Conservation (phyloP, 495 filamentous ascomycete species). For the Opeltia flavorubescens region DNA sequence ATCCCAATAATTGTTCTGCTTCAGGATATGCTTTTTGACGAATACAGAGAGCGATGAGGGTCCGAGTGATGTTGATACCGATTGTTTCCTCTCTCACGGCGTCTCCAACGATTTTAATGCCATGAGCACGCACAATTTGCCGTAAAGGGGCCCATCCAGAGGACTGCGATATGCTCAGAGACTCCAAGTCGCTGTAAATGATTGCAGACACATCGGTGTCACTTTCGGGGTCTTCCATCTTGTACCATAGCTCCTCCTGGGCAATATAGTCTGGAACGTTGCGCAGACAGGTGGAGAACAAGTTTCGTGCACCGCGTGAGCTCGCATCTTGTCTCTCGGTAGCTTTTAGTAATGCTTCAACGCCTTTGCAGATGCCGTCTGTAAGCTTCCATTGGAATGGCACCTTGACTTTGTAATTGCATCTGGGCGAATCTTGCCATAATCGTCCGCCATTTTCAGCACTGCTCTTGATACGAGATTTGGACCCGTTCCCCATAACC, state of each 20-base stretch:
- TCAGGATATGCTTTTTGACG: constrained; percentile 9
- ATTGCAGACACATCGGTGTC: constrained; percentile 22
- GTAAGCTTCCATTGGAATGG: constrained; percentile 13
- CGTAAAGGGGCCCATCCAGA: constrained; percentile 52
- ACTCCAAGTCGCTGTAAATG: constrained; percentile 56
- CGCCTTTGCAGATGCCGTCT: constrained; percentile 31
- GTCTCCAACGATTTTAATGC: constrained; percentile 40
- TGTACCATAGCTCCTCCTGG: constrained; percentile 38
- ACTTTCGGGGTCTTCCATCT: constrained; percentile 36
- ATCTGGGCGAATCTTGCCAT: not conserved
- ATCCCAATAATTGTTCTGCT: constrained; percentile 9
- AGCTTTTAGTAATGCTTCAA: constrained; percentile 33
- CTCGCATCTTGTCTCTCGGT: constrained; percentile 18
- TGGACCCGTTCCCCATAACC: not conserved
- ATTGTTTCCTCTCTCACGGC: constrained; percentile 38
- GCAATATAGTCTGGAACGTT: constrained; percentile 50
- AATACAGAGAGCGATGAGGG: constrained; percentile 3
- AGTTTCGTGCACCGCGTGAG: constrained; percentile 30
- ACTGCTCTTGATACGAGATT: not conserved
- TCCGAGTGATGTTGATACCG: constrained; percentile 14
- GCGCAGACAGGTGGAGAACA: constrained; percentile 52
- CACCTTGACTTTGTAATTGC: not conserved
- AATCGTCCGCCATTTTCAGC: not conserved
- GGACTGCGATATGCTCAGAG: constrained; percentile 34
- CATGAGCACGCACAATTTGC: constrained; percentile 51